Conservation (phyloP, 176 grass and related monocot species). For the Paspalum vaginatum region DNA sequence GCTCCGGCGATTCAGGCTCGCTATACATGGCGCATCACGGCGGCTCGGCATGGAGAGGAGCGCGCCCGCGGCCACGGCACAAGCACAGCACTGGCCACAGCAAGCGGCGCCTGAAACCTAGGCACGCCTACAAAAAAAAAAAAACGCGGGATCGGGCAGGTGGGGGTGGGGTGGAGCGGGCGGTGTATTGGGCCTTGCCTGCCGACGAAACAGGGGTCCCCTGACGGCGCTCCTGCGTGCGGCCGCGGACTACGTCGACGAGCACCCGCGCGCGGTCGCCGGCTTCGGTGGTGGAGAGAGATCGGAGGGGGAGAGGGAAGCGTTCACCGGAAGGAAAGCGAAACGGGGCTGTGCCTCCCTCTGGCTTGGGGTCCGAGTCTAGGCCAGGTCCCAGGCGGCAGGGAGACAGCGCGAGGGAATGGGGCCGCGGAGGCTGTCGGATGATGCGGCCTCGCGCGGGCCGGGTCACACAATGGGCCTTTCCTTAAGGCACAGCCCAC, state of each 20-base stretch:
- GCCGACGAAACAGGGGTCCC: conserved; percentile 10
- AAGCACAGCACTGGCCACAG: background rate
- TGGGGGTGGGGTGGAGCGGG: background rate
- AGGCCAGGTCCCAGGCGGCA: too few species aligned
- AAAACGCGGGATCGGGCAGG: conserved; percentile 31
- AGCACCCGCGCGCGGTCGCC: background rate
- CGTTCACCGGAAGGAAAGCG: background rate
- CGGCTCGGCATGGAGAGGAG: background rate
- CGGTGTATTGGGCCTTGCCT: conserved; percentile 31
- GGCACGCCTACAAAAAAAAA: background rate
- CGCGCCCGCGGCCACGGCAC: background rate
- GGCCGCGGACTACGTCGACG: background rate
- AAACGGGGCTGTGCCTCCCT: too few species aligned
- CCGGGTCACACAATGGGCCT: too few species aligned
- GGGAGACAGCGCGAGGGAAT: too few species aligned
- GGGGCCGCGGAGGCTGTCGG: too few species aligned
- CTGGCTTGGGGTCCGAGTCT: too few species aligned
- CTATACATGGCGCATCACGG: background rate
- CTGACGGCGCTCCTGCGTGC: background rate
- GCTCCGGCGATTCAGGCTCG: background rate
- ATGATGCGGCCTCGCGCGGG: too few species aligned
- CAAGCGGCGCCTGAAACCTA: background rate
- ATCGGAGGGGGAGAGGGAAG: background rate
- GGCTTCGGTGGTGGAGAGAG: background rate
- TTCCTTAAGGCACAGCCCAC: too few species aligned